Percentiles rank a stretch among this genome's conserved stretches.
phyloP scores from a whole-genome alignment of 2,329 filamentous ascomycete genomes.

The Alternaria dauci region DNA sequence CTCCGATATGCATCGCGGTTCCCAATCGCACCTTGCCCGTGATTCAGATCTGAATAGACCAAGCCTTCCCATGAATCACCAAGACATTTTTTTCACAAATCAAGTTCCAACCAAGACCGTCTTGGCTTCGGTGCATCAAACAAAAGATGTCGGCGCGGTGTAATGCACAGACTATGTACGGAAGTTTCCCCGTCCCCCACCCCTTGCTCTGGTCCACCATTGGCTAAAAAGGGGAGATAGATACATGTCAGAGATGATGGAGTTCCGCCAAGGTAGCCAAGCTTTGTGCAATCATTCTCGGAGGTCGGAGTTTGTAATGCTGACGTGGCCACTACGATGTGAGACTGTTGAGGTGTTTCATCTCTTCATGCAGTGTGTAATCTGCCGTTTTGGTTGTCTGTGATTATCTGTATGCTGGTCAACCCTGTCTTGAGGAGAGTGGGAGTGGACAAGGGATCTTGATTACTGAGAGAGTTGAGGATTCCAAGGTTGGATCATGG shows the following conservation, averaged over 20 bases:
- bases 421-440: background rate
- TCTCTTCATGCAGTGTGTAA: constrained; percentile 11
- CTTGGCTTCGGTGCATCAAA: constrained; percentile 3
- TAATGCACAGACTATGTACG: background rate
- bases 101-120: background rate
- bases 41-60: background rate
- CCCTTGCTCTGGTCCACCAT: background rate
- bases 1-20: background rate
- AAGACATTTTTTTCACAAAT: background rate
- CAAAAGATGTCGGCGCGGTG: background rate
- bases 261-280: constrained; percentile 3
- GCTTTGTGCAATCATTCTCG: background rate
- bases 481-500: background rate
- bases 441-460: background rate
- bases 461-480: no score
- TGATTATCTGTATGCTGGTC: background rate
- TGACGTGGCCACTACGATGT: background rate
- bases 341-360: constrained; percentile 20
- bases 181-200: background rate
- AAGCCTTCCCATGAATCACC: background rate
- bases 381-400: background rate
- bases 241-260: constrained; percentile 1
- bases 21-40: background rate
- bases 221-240: background rate
- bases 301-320: background rate